Conservation (phyloP, 768 basidiomycete genomes). For the Arthromyces matolae region DNA sequence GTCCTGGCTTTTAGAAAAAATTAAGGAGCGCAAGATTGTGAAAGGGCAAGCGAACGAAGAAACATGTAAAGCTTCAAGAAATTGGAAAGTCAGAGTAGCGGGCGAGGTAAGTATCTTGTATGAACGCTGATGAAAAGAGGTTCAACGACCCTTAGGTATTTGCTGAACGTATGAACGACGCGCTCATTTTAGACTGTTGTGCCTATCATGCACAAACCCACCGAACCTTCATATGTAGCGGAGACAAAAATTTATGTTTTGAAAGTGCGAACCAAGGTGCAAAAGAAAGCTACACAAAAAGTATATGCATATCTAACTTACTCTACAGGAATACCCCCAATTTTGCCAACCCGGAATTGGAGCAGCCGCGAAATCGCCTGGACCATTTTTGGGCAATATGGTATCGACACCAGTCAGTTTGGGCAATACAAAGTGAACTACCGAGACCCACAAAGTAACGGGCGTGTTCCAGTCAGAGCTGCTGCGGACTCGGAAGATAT, state of each 20-base stretch:
- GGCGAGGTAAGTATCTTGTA: conserved; percentile 37
- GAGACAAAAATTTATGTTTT: conserved; percentile 64
- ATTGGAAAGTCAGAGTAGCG: conserved; percentile 51
- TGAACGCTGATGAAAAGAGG: not conserved
- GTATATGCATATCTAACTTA: not conserved
- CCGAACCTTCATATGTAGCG: conserved; percentile 61
- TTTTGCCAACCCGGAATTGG: conserved; percentile 36
- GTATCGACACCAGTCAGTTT: conserved; percentile 35
- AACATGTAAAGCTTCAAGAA: conserved; percentile 56
- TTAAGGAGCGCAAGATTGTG: conserved; percentile 51
- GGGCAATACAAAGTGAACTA: conserved; percentile 37
- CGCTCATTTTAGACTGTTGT: conserved; percentile 74
- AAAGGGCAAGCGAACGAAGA: conserved; percentile 62
- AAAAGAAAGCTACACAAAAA: conserved; percentile 13
- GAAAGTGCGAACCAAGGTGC: conserved; percentile 30
- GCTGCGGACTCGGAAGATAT: conserved; percentile 35
- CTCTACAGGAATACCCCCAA: conserved; percentile 32
- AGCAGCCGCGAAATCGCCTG: conserved; percentile 53
- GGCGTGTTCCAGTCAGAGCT: conserved; percentile 3
- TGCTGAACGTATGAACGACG: conserved; percentile 49
- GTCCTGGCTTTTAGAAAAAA: conserved; percentile 60
- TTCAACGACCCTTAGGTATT: conserved; percentile 13
- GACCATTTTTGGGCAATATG: conserved; percentile 38
- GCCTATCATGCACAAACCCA: conserved; percentile 50
- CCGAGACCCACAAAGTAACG: conserved; percentile 22